A percentile compares a stretch with the other conserved stretches of the same genome.
phyloP scores from a whole-genome alignment of 2,329 filamentous ascomycete genomes.

The Annulohypoxylon truncatum region DNA sequence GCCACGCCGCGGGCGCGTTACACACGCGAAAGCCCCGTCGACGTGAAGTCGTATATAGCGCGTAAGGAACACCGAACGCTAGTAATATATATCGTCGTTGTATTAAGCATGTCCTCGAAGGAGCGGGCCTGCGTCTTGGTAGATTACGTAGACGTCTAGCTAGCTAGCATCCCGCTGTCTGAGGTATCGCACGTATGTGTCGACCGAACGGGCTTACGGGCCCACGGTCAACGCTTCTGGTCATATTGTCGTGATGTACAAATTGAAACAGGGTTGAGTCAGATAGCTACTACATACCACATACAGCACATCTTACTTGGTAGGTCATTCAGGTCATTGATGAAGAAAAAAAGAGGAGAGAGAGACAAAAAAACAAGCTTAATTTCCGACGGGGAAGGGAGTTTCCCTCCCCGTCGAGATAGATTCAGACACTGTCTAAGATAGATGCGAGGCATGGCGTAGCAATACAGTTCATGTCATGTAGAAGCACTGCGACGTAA shows the following conservation, averaged over 20 bases:
- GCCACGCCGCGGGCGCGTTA: slow-evolving; percentile 11
- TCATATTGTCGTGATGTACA: slow-evolving; percentile 5
- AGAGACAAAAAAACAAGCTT: slow-evolving; percentile 9
- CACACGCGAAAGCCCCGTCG: slow-evolving; percentile 6
- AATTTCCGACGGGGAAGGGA: slow-evolving; percentile 32
- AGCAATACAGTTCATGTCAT: slow-evolving; percentile 15
- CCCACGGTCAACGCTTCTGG: slow-evolving; percentile 5
- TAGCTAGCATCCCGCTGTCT: slow-evolving; percentile 10
- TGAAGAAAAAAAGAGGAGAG: not conserved
- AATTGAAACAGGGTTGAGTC: slow-evolving; percentile 1
- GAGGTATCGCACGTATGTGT: not conserved
- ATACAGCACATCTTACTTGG: not conserved
- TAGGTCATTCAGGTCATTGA: too few relatives aligned
- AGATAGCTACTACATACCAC: not conserved
- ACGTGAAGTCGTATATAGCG: slow-evolving; percentile 3
- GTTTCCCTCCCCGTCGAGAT: slow-evolving; percentile 10
- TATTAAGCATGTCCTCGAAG: slow-evolving; percentile 23
- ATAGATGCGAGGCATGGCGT: slow-evolving; percentile 32
- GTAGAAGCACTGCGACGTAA: slow-evolving; percentile 25
- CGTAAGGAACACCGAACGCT: slow-evolving; percentile 14
- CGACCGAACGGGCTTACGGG: not conserved
- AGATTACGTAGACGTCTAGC: slow-evolving; percentile 9
- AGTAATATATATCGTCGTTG: slow-evolving; percentile 14
- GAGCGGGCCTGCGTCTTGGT: slow-evolving; percentile 24
- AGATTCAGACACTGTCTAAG: slow-evolving; percentile 7